Base-by-base conservation (phyloP, 768 basidiomycete species). In the Russula emetica region DNA sequence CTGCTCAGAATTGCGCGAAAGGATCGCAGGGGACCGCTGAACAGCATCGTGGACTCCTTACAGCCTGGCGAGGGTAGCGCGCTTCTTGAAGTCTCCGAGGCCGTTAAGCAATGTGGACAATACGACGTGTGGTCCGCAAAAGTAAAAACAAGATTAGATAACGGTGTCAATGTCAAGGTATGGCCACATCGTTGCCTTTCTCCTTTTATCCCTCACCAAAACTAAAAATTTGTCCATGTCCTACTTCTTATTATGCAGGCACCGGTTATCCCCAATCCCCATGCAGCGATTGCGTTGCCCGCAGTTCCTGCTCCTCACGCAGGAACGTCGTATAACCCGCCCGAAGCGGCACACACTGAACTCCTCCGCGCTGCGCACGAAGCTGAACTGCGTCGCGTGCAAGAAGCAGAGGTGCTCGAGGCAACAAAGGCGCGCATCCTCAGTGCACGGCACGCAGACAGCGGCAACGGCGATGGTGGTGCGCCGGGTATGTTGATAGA, bases 251-350 rank as follows among this genome's bases (percentile, higher is more conserved):
- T 51, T 20, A 18, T 24, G 16, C 62, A 87, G 85, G 76, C 81
- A 49, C 86, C 87, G 7, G 68, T 76, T 0, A 72, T 77, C 3
- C 71, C 72, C 11, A 78, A 81, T 59, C 79, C 80, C 0, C 80
- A 82, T 45, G 70, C 82, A 24, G 61, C 73, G 24, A 92, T 92
- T 63, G 78, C 81, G 10, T 67, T 88, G 0, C 83, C 87, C 1
- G 87, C 91, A 0, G 82, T 93, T 0, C 69, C 77, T 1, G 76
- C 85, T 3, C 94, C 94, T 0, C 90, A 91, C 67, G 84, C 84
- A 36, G 94, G 94, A 22, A 82, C 87, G 3, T 94, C 92, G 20
- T 98, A 98, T 72, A 97, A 97, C 72, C 94, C 94, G 0, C 84
- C 85, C 0, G 83, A 82, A 1, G 79, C 82, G 4, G 84, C 87